Percentiles rank a stretch among this genome's conserved stretches.
phyloP scores from a whole-genome alignment of 768 basidiomycete genomes.

The Lactifluus echinatus region DNA sequence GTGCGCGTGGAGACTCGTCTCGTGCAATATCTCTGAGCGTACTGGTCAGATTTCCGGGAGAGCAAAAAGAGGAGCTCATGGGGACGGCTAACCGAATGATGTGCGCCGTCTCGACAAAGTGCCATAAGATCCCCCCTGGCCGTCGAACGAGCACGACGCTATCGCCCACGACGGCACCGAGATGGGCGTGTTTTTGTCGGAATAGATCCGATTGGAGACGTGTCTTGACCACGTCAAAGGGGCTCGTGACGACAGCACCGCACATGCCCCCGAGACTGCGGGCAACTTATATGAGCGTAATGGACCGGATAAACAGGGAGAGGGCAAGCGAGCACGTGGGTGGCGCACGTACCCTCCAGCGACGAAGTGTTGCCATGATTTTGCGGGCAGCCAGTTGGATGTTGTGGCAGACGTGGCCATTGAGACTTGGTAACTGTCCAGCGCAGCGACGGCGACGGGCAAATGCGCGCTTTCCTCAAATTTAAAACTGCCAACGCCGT shows the following conservation, averaged over 20 bases:
- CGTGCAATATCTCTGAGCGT: slow-evolving; percentile 71
- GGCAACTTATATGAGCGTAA: not conserved
- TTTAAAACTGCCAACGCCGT: too few relatives aligned
- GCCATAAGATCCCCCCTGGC: slow-evolving; percentile 59
- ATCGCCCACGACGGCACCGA: slow-evolving; percentile 25
- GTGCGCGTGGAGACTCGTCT: slow-evolving; percentile 77
- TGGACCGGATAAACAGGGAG: too few relatives aligned
- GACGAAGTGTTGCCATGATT: slow-evolving; percentile 78
- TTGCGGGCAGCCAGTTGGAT: slow-evolving; percentile 43
- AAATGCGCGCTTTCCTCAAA: too few relatives aligned
- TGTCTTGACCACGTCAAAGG: slow-evolving; percentile 98
- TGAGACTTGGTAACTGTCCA: not conserved
- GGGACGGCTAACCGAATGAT: slow-evolving; percentile 66
- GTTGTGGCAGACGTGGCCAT: slow-evolving; percentile 23
- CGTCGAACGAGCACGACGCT: slow-evolving; percentile 29
- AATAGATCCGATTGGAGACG: slow-evolving; percentile 90
- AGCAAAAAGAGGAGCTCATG: not conserved
- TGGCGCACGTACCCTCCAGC: slow-evolving; percentile 67
- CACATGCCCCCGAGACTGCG: slow-evolving; percentile 91
- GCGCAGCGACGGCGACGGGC: not conserved
- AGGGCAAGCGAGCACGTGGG: not conserved
- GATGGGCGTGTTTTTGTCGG: slow-evolving; percentile 33
- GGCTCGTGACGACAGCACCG: slow-evolving; percentile 92
- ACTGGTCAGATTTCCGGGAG: too few relatives aligned
- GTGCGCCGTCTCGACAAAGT: slow-evolving; percentile 91